Evolutionary conservation across 2,329 filamentous ascomycete species (phyloP), one percentile per base, ranked within the genome.

Genomic region (Fusarium incarnatum): DNA sequence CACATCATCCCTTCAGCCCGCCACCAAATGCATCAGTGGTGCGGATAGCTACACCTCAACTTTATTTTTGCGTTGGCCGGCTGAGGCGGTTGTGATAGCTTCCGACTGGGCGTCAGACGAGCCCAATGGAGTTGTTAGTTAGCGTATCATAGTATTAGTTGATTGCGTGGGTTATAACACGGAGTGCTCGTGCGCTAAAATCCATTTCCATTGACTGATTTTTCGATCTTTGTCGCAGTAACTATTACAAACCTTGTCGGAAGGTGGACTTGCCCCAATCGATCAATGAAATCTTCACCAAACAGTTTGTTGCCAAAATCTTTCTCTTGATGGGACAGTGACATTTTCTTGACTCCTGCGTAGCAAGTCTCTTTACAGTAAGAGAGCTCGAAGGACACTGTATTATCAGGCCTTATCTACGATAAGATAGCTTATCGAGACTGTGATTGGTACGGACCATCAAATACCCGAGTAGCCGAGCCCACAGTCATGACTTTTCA

Each of bases 381-480:
- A 28, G 27, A 28, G 27, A 28, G 10, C 3, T 11, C 10, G 6
- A 6, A 28, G 27, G 10, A 28, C 11, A 28, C 28, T 7, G 28
- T 28, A 28, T 6, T 2, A 3, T 28, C 2, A 1, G 6, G 28
- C 28, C 28, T 28, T 28, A 28, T 28, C 28, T 7, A 28, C 28
- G 28, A 37, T n/a, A 37, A 37, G 34, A 37, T 37, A 37, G 3
- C 34, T n/a, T n/a, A 37, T 37, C 28, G 28, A 0, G 28, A 28
- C 12, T 2, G 11, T 1, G 2, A 3, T 28, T 2, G 0, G 28
- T 3, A 6, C 28, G 28, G 28, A 28, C 12, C 11, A 28, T 28
- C 2, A 11, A 28, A 28, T 28, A 28, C 13, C 11, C 28, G 28
- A 28, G 28, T 6, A 13, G 2, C 11, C 3, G 28, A 28, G 28